Base-by-base conservation (phyloP, 2,329 filamentous ascomycete species). In the Hypomyces rosellus region DNA sequence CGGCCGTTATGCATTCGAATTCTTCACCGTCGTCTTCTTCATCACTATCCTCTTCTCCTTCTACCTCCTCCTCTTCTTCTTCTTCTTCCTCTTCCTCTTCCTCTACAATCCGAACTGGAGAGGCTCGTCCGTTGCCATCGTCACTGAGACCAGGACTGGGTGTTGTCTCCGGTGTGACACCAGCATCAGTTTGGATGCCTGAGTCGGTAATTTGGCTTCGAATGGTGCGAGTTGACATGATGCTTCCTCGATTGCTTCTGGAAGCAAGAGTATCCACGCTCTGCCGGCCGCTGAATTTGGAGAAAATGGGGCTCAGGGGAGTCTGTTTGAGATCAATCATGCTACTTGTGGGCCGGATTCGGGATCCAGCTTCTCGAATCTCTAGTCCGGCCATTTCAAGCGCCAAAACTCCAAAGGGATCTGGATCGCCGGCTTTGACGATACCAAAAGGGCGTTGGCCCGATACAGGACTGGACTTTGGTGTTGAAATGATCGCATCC, bases 311-410 rank as follows among this genome's bases (percentile, higher is more conserved):
- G 65, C 89, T 95, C 9, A 81, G 81, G 1, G 88, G 86, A 47
- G 77, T 82, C 3, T 89, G 87, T 57, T 83, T 83, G 67, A 88
- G 93, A 62, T 92, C 88, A 65, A 96, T 95, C 58, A 86, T 81
- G 51, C 85, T 89, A 71, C 85, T 89, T 20, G 80, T 76, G 2
- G 90, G 89, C 49, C 89, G 77, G 48, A 81, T 75, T 6, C 61
- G 62, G 45, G 83, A 81, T 34, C 89, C 90, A n/a, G 91, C 91
- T 70, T 96, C 91, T 47, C 88, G 81, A 57, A 97, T 93, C 59
- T 92, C 88, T 50, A 96, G 73, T 2, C 92, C 92, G 54, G 90
- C 88, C 73, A 89, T 85, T 64, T 96, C 89, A n/a, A 97, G 72
- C 7, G 92, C 91, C 56, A 91, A 79, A 22, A 96, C 87, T 20